Conservation (phyloP, 371 early-diverging fungal genomes). For the Actinomucor elegans region DNA sequence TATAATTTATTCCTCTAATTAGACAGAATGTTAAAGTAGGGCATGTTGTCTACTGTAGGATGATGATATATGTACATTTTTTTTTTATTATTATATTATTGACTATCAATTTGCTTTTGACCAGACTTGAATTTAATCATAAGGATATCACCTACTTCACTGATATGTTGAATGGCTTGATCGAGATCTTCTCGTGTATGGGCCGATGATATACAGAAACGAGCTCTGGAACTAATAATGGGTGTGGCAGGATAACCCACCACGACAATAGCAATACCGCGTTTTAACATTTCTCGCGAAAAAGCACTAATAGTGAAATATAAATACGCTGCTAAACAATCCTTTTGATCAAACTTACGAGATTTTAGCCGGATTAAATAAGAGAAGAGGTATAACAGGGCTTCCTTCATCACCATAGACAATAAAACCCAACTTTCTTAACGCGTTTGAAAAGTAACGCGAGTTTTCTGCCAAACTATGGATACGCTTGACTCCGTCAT, state of each 20-base stretch:
- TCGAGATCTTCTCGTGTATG: slow-evolving; percentile 97
- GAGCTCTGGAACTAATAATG: slow-evolving; percentile 94
- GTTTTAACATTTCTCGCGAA: slow-evolving; percentile 87
- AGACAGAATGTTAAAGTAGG: too few relatives aligned
- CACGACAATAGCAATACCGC: slow-evolving; percentile 97
- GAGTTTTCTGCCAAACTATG: slow-evolving; percentile 88
- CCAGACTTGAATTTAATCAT: slow-evolving; percentile 52
- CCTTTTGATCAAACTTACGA: slow-evolving; percentile 56
- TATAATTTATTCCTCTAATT: too few relatives aligned
- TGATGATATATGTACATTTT: background rate
- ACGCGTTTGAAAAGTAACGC: slow-evolving; percentile 78
- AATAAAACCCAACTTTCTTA: slow-evolving; percentile 93
- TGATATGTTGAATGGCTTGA: slow-evolving; percentile 52
- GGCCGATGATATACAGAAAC: slow-evolving; percentile 97
- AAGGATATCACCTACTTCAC: slow-evolving; percentile 62
- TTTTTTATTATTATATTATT: too few relatives aligned
- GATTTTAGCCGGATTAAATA: slow-evolving; percentile 98
- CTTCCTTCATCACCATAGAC: slow-evolving; percentile 93
- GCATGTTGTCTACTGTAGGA: background rate
- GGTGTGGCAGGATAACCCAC: slow-evolving; percentile 99
- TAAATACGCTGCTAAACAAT: too few relatives aligned
- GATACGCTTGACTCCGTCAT: slow-evolving; percentile 82
- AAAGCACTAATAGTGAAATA: slow-evolving; percentile 84
- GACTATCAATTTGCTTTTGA: background rate
- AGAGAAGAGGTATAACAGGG: slow-evolving; percentile 96